Base-by-base conservation (phyloP, 805 yeast species). In the Hanseniaspora clermontiae region DNA sequence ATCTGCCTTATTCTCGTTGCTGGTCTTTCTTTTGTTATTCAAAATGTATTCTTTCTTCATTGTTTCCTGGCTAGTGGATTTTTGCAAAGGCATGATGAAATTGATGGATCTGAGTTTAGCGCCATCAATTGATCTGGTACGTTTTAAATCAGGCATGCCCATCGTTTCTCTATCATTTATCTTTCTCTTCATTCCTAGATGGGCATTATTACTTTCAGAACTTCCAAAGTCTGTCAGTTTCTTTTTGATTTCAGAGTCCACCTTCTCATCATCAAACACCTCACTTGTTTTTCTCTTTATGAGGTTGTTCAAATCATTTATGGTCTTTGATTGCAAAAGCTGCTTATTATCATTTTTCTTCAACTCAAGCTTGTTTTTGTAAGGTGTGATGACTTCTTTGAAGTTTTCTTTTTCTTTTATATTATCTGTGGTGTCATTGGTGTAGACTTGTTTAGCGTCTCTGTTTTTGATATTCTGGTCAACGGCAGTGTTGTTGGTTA, bases 51-150 rank as follows among this genome's bases (percentile, higher is more conserved):
- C 40, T 15, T 11, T 36, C 31, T 34, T 37, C 10, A 14, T 27
- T 24, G 14, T 14, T 8, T 54, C 43, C 27, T 19, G 39, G 5
- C 17, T 34, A 2, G 12, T 17, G 7, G 38, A 11, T 20, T 36
- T 49, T 31, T 50, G 53, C 14, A 55, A 37, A 43, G 52, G 52
- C 36, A 49, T 37, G 5, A 43, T 49, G 17, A 24, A 34, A 17
- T 43, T 55, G 4, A 39, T 38, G 3, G 49, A 49, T 8, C 64
- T 63, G 37, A 61, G 58, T 0, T 68, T 68, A 3, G 72, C 72
- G 3, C 72, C 72, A 55, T 68, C 72, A 29, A 69, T 69, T 11
- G 70, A 67, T 56, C 72, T 57, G 12, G 65, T 59, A 24, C 68
- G 57, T 55, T 65, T 69, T 20, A 61, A 59, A 29, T 62, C 64